Base-by-base conservation (phyloP, 768 basidiomycete genomes). In the Leccinellum rugosiceps region DNA sequence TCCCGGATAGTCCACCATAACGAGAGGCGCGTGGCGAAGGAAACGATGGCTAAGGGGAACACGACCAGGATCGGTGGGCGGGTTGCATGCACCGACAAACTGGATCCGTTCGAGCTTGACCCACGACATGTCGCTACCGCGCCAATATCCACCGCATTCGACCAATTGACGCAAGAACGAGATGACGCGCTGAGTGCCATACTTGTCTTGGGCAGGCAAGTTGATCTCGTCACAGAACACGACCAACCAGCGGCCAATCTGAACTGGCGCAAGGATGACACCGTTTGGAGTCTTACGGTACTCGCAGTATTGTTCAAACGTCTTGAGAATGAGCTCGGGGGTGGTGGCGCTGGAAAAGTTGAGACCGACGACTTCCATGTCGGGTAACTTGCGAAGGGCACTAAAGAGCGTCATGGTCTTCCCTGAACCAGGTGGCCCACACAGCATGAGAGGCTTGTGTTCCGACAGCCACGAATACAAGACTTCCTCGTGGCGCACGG, bases 201-300 rank as follows among this genome's bases (percentile, higher is more conserved):
- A 99, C 74, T 94, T 96, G 79, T 99, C 97, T 9, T 87, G 81
- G 15, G 97, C 94, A 3, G 97, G 97, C 4, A 99, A 77, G 69
- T 99, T 99, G 79, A 99, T 98, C 74, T 99, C 97, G 71, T 99
- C 97, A 72, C 97, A 99, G 77, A 99, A 99, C n/a, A 99, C 89
- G 32, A 99, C 95, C 50, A 99, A 82, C 97, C 97, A 99, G 47
- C 94, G 87, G 26, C 96, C 96, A 60, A 98, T 94, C 67, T 98
- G 94, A 4, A 88, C 76, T 10, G 97, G 97, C 3, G 97, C 88
- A 52, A 99, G 84, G 48, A 98, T 84, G 48, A 97, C 91, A n/a
- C 97, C 97, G 65, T 94, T 98, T 13, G 97, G 94, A 4, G 97
- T 98, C 76, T 98, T 98, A 55, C 95, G 83, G 69, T 96, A 98